A percentile compares a stretch with the other conserved stretches of the same genome.
Evolutionary conservation across 2,329 filamentous ascomycete genomes (phyloP).

Genomic region (Phoma sp.): DNA sequence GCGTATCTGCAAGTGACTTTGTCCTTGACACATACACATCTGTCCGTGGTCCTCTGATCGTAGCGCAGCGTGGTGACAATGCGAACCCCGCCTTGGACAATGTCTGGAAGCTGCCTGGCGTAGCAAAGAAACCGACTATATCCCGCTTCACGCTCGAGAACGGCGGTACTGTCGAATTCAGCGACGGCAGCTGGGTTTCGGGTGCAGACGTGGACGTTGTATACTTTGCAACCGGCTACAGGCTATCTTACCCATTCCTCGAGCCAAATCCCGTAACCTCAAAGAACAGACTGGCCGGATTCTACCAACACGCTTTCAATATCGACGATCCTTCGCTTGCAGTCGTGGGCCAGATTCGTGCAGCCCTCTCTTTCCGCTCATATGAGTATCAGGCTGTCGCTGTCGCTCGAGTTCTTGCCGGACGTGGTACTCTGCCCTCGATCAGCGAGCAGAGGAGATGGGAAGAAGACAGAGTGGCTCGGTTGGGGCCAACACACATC

Average conservation of each 20-base stretch:
- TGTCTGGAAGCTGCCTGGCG: slow-evolving; percentile 64
- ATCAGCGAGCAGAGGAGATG: slow-evolving; percentile 58
- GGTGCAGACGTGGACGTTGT: slow-evolving; percentile 62
- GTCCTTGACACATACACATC: slow-evolving; percentile 54
- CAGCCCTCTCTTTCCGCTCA: slow-evolving; percentile 66
- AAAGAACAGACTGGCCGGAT: slow-evolving; percentile 61
- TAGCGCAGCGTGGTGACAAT: slow-evolving; percentile 4
- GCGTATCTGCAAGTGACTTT: slow-evolving; percentile 69
- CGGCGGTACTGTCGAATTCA: slow-evolving; percentile 60
- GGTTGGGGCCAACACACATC: slow-evolving; percentile 57
- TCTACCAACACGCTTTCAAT: slow-evolving; percentile 66
- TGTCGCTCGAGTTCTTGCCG: slow-evolving; percentile 64
- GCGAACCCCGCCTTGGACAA: slow-evolving; percentile 49
- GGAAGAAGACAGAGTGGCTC: slow-evolving; percentile 60
- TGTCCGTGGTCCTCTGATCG: not conserved
- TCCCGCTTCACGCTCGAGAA: slow-evolving; percentile 46
- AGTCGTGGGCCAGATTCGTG: slow-evolving; percentile 63
- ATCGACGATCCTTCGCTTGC: slow-evolving; percentile 60
- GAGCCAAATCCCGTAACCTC: slow-evolving; percentile 51
- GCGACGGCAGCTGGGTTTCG: slow-evolving; percentile 59
- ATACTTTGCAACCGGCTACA: slow-evolving; percentile 71
- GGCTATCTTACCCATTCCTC: slow-evolving; percentile 66
- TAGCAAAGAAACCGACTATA: slow-evolving; percentile 57
- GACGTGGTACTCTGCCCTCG: slow-evolving; percentile 58
- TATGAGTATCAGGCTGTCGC: slow-evolving; percentile 72